Conservation (phyloP, 306 rosid genomes). For the Castanea mollissima region DNA sequence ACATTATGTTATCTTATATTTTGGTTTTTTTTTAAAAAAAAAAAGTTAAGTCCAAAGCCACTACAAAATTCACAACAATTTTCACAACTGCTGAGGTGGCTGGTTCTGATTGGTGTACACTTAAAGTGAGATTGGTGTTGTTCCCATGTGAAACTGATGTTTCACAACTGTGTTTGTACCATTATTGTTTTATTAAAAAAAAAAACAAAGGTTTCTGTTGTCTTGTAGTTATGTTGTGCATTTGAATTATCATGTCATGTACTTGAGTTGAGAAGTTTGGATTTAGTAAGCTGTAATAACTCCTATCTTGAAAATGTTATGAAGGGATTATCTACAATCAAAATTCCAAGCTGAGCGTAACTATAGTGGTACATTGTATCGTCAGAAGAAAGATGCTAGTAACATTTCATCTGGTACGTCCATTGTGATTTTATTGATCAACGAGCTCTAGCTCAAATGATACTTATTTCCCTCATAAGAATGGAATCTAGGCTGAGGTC, state of each 20-base stretch:
- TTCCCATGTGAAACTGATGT: no score
- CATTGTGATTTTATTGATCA: slow-evolving; percentile 9
- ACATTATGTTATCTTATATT: background rate
- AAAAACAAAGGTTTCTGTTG: no score
- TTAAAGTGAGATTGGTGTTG: no score
- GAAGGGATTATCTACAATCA: slow-evolving; percentile 77
- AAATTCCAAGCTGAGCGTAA: slow-evolving; percentile 61
- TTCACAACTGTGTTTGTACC: no score
- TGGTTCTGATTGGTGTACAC: no score
- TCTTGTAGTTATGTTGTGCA: background rate
- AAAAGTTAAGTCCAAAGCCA: no score
- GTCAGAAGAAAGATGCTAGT: slow-evolving; percentile 68
- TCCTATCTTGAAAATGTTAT: slow-evolving; percentile 23
- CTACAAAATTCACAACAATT: no score
- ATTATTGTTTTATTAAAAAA: no score
- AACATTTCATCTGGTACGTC: slow-evolving; percentile 62
- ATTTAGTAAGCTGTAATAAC: slow-evolving; percentile 13
- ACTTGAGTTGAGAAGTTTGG: slow-evolving; percentile 6
- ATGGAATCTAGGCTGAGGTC: no score
- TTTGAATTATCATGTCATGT: slow-evolving; percentile 18
- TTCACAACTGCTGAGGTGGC: no score
- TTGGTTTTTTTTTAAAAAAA: background rate
- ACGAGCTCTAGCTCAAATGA: no score
- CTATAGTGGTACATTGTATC: slow-evolving; percentile 78
- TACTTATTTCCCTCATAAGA: no score